These are phyloP conservation scores for Xerocomellus chrysenteron DNA, from an alignment of 768 basidiomycete genomes.

Conservation along the genomic window DNA sequence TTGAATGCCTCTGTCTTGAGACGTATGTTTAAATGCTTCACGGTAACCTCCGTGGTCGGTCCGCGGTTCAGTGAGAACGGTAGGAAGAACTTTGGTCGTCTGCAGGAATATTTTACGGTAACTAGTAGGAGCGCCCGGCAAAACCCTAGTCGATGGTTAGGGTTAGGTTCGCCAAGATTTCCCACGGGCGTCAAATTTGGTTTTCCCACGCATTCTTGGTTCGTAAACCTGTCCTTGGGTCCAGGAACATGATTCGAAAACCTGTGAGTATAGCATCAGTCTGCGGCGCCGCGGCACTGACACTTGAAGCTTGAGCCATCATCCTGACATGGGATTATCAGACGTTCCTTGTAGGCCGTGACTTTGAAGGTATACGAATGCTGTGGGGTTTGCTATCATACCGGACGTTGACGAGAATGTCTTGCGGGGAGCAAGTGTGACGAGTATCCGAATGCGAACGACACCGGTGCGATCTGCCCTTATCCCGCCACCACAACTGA, in stretches of 20 bases:
- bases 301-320: slow-evolving; percentile 1
- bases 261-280: slow-evolving; percentile 23
- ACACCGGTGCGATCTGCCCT: slow-evolving; percentile 31
- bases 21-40: slow-evolving; percentile 30
- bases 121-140: too few relatives aligned
- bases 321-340: slow-evolving; percentile 25
- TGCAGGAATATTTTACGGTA: slow-evolving; percentile 21
- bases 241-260: too few relatives aligned
- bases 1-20: slow-evolving; percentile 55
- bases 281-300: neutral
- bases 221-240: too few relatives aligned
- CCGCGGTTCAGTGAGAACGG: slow-evolving; percentile 21
- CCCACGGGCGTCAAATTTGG: too few relatives aligned
- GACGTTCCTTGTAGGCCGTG: slow-evolving; percentile 54
- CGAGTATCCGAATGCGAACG: slow-evolving; percentile 44
- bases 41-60: slow-evolving; percentile 19
- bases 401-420: neutral
- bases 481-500: neutral
- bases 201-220: too few relatives aligned
- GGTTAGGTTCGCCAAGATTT: too few relatives aligned
- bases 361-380: slow-evolving; percentile 53
- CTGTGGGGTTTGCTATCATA: neutral
- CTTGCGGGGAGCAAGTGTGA: slow-evolving; percentile 58
- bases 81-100: slow-evolving; percentile 19
- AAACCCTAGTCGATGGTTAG: too few relatives aligned